Evolutionary conservation across 208 protist genomes (phyloP).

Genomic region (Lotmaria passim): DNA sequence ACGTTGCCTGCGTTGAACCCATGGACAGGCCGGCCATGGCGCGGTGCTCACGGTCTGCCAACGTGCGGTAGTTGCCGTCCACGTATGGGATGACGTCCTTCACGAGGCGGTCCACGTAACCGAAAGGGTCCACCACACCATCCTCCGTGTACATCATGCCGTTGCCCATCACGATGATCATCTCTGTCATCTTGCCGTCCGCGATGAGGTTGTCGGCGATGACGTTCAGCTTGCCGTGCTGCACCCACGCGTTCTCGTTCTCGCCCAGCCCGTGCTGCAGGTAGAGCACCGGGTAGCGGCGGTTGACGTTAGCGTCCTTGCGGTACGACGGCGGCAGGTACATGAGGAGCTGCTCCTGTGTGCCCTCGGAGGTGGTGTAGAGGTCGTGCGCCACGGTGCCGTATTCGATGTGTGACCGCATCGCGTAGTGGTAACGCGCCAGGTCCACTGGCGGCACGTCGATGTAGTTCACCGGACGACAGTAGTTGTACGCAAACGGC

Average conservation of each 20-base stretch:
- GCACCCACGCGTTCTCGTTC: slow-evolving; percentile 43
- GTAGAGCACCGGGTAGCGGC: slow-evolving; percentile 32
- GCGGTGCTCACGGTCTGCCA: slow-evolving; percentile 27
- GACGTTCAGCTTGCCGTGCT: slow-evolving; percentile 41
- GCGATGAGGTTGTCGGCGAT: slow-evolving; percentile 51
- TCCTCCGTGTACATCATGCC: slow-evolving; percentile 24
- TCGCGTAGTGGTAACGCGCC: slow-evolving; percentile 4
- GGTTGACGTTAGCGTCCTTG: slow-evolving; percentile 1
- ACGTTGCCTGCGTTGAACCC: slow-evolving; percentile 35
- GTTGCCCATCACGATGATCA: slow-evolving; percentile 38
- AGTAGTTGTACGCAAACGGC: slow-evolving; percentile 37
- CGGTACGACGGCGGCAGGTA: slow-evolving; percentile 35
- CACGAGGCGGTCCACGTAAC: slow-evolving; percentile 28
- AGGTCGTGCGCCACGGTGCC: slow-evolving; percentile 26
- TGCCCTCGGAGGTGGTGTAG: slow-evolving; percentile 20
- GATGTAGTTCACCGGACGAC: slow-evolving; percentile 34
- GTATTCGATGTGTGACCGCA: slow-evolving; percentile 1
- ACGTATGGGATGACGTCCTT: slow-evolving; percentile 42
- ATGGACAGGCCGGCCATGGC: slow-evolving; percentile 43
- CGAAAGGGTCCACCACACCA: slow-evolving; percentile 6
- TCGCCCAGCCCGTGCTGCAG: slow-evolving; percentile 38
- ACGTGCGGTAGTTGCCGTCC: slow-evolving; percentile 35
- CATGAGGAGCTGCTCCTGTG: slow-evolving; percentile 18
- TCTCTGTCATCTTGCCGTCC: slow-evolving; percentile 22
- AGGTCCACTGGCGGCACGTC: slow-evolving; percentile 27